Percentiles rank a stretch among this genome's conserved stretches.
Evolutionary conservation across 768 basidiomycete species (phyloP).

Genomic region (Hygrophorus pudorinus): DNA sequence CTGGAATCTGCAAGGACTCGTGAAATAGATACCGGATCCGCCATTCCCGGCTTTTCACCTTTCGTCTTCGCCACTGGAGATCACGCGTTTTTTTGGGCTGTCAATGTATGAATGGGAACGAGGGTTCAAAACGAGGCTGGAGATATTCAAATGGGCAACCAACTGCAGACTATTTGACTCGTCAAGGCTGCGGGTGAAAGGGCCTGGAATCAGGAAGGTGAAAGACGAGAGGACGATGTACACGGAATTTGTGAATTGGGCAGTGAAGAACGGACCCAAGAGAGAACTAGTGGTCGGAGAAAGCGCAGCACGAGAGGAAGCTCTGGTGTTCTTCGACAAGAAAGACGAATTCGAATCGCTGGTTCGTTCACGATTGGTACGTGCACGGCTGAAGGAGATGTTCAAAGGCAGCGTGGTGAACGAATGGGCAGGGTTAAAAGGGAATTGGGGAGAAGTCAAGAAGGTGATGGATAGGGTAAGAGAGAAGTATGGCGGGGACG

Average conservation of each 20-base stretch:
- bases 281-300: slow-evolving; percentile 8
- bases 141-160: slow-evolving; percentile 49
- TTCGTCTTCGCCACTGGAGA: slow-evolving; percentile 35
- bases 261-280: slow-evolving; percentile 10
- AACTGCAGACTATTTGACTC: slow-evolving; percentile 38
- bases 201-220: slow-evolving; percentile 31
- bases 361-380: slow-evolving; percentile 17
- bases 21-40: slow-evolving; percentile 25
- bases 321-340: slow-evolving; percentile 42
- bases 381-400: slow-evolving; percentile 26
- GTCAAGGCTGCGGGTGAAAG: slow-evolving; percentile 22
- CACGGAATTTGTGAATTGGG: slow-evolving; percentile 45
- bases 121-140: slow-evolving; percentile 46
- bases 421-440: slow-evolving; percentile 42
- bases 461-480: slow-evolving; percentile 43
- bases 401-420: slow-evolving; percentile 43
- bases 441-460: slow-evolving; percentile 36
- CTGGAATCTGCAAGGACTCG: not conserved
- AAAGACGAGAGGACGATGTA: slow-evolving; percentile 47
- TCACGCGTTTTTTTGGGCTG: slow-evolving; percentile 48
- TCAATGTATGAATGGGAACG: slow-evolving; percentile 37
- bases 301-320: slow-evolving; percentile 27
- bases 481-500: slow-evolving; percentile 35
- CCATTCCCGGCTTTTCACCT: slow-evolving; percentile 41
- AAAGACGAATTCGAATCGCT: slow-evolving; percentile 35